These are phyloP conservation scores for Ilex aquifolium DNA, from an alignment of 257 asterid species.

Conservation along the genomic window DNA sequence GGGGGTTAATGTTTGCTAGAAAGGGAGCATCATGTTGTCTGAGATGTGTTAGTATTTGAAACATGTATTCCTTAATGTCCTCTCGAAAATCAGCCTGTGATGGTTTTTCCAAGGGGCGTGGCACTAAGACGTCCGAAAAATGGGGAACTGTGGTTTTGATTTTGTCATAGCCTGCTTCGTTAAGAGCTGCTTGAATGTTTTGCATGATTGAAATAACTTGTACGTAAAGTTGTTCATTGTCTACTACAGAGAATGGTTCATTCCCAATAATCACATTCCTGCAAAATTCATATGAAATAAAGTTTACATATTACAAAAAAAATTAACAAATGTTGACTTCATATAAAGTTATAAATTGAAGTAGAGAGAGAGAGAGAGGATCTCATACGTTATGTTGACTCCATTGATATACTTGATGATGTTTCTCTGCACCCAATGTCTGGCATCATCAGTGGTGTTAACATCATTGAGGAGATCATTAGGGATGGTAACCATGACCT, in stretches of 20 bases:
- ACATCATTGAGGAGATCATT: constrained; percentile 38
- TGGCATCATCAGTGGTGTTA: constrained; percentile 37
- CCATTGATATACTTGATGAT: constrained; percentile 48
- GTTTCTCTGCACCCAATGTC: constrained; percentile 55
- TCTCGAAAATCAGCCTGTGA: background rate
- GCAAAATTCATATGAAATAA: background rate
- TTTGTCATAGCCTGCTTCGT: background rate
- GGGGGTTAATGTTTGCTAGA: background rate
- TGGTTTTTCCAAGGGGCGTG: background rate
- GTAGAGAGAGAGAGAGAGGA: background rate
- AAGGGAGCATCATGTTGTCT: background rate
- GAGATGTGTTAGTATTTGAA: background rate
- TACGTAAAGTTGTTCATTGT: background rate
- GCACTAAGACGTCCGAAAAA: background rate
- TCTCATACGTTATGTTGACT: constrained; percentile 50
- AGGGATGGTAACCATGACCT: constrained; percentile 82
- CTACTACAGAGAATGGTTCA: background rate
- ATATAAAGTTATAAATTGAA: background rate
- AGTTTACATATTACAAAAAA: background rate
- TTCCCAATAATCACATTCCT: background rate
- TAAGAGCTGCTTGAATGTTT: background rate
- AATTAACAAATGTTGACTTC: background rate
- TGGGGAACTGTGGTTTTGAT: background rate
- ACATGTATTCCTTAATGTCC: background rate
- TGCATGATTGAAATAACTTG: background rate